phyloP scores from a whole-genome alignment of 768 basidiomycete genomes.

The Collybia sp. region DNA sequence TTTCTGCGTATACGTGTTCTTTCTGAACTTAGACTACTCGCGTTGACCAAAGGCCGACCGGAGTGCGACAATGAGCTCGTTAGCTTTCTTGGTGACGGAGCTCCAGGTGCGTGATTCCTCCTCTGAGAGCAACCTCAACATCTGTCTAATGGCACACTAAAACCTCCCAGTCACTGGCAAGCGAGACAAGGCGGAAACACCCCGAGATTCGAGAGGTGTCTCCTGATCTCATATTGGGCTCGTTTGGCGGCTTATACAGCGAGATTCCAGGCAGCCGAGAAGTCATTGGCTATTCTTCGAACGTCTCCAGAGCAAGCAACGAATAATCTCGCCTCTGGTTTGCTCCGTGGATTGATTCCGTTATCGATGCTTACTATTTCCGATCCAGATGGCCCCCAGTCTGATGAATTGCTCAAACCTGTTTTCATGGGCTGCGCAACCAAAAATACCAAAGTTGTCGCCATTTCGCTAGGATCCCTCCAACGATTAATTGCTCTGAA shows the following conservation, averaged over 20 bases:
- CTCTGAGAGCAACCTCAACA: neutral
- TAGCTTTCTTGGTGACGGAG: slow-evolving; percentile 11
- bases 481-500: slow-evolving; percentile 86
- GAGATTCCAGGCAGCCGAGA: slow-evolving; percentile 69
- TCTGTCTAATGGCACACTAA: neutral
- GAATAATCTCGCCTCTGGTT: slow-evolving; percentile 68
- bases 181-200: slow-evolving; percentile 84
- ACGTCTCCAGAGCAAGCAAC: slow-evolving; percentile 82
- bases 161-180: slow-evolving; percentile 64
- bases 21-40: too few relatives aligned
- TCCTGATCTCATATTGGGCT: slow-evolving; percentile 11
- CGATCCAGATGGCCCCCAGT: slow-evolving; percentile 65
- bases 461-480: slow-evolving; percentile 85
- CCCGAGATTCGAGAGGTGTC: slow-evolving; percentile 90
- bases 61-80: slow-evolving; percentile 13
- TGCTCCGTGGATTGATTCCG: slow-evolving; percentile 14
- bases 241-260: slow-evolving; percentile 12
- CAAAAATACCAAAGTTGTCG: slow-evolving; percentile 90
- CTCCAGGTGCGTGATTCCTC: slow-evolving; percentile 6
- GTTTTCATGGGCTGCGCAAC: slow-evolving; percentile 94
- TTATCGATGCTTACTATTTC: slow-evolving; percentile 2
- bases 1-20: too few relatives aligned
- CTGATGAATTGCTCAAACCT: slow-evolving; percentile 77
- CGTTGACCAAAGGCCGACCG: too few relatives aligned
- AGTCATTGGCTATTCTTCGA: slow-evolving; percentile 74